These are phyloP conservation scores for Ceratocystis diversiconidia DNA, from an alignment of 2,329 filamentous ascomycete genomes.

Conservation along the genomic window DNA sequence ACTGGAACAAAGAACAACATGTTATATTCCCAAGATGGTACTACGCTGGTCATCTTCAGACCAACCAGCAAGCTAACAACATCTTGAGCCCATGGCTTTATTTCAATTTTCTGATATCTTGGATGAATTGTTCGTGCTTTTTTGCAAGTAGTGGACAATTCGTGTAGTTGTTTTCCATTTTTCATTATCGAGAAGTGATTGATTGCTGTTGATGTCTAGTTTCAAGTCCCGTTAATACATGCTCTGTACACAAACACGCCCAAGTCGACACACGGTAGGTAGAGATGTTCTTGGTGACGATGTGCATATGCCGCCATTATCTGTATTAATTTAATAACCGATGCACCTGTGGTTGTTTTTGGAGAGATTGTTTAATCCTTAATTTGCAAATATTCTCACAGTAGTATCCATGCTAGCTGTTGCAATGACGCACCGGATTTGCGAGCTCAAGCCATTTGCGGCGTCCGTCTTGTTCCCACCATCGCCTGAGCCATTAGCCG, in stretches of 20 bases:
- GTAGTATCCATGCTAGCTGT: slow-evolving; percentile 72
- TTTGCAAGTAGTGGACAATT: too few species aligned
- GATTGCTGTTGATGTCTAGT: not conserved
- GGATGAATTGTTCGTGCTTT: too few species aligned
- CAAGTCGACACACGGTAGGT: not conserved
- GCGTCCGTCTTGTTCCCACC: slow-evolving; percentile 25
- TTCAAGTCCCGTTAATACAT: not conserved
- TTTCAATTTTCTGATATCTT: too few species aligned
- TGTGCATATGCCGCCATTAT: not conserved
- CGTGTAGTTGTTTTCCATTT: not conserved
- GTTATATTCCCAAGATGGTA: too few species aligned
- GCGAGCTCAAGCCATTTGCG: slow-evolving; percentile 36
- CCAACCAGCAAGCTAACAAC: too few species aligned
- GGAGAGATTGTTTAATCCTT: slow-evolving; percentile 4
- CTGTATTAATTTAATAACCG: not conserved
- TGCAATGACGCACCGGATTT: slow-evolving; percentile 69
- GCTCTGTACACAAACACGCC: not conserved
- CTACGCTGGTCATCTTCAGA: too few species aligned
- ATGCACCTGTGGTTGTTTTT: not conserved
- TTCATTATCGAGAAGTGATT: not conserved
- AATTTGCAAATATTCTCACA: slow-evolving; percentile 60
- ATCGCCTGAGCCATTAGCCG: slow-evolving; percentile 29
- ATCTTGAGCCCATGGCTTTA: too few species aligned
- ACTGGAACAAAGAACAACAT: too few species aligned
- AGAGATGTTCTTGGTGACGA: not conserved